Percentiles rank a stretch among this genome's conserved stretches.
These are phyloP conservation scores for Ganoderma sinense DNA, from an alignment of 1,284 basidiomycete species.

Conservation along the genomic window DNA sequence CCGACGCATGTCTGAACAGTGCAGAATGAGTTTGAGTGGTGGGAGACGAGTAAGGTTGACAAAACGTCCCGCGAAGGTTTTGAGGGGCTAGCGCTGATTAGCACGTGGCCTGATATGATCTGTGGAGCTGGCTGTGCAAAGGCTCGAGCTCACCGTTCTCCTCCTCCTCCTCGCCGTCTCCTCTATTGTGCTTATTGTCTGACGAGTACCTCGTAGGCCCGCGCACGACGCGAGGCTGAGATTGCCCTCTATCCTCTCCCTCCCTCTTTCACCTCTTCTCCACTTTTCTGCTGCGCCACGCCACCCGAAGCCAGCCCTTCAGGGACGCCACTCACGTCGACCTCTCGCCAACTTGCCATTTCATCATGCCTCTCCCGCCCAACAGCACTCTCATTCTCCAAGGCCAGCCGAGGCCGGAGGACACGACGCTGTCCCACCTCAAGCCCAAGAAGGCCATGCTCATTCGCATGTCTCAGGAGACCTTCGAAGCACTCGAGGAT, in stretches of 20 bases:
- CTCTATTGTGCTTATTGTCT: conserved; percentile 7
- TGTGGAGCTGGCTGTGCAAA: conserved; percentile 9
- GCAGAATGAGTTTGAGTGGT: neutral
- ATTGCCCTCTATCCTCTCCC: neutral
- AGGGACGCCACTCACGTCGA: neutral
- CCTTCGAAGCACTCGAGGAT: conserved; percentile 67
- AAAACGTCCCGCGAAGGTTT: conserved; percentile 13
- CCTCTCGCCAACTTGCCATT: conserved; percentile 10
- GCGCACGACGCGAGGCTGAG: neutral
- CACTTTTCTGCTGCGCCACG: neutral
- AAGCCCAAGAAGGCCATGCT: conserved; percentile 76
- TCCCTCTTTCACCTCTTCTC: neutral
- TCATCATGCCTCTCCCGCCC: conserved; percentile 68
- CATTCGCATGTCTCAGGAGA: conserved; percentile 73
- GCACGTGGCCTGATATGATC: conserved; percentile 17
- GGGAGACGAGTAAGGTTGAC: neutral
- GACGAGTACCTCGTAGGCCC: neutral
- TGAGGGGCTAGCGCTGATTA: neutral
- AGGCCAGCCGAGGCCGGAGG: conserved; percentile 59
- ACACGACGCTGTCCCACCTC: conserved; percentile 49
- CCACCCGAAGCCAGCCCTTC: conserved; percentile 17
- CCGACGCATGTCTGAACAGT: neutral
- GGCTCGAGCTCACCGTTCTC: neutral
- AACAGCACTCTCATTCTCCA: conserved; percentile 62
- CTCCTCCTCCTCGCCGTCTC: neutral